These are phyloP conservation scores for Apiotrichum domesticum DNA, from an alignment of 1,284 basidiomycete genomes.

Conservation along the genomic window DNA sequence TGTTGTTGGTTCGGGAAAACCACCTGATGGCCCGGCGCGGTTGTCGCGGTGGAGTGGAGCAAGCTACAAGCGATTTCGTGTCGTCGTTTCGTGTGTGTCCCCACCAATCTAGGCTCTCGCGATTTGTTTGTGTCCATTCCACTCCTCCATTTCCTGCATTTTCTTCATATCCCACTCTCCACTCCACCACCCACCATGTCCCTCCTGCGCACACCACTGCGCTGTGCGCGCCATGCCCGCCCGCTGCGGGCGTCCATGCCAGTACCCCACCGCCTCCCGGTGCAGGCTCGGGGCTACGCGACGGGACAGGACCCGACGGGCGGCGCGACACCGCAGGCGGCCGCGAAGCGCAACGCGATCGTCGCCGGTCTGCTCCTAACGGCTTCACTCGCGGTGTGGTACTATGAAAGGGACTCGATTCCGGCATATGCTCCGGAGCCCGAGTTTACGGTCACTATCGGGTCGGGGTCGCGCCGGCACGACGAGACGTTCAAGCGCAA, in stretches of 20 bases:
- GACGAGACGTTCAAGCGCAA: slow-evolving; percentile 27
- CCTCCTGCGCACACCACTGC: neutral
- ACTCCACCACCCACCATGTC: neutral
- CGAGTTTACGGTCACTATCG: slow-evolving; percentile 14
- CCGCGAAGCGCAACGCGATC: slow-evolving; percentile 16
- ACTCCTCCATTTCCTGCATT: too few relatives aligned
- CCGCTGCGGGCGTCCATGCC: neutral
- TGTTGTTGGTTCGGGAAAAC: too few relatives aligned
- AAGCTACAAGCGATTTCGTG: too few relatives aligned
- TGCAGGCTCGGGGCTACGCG: neutral
- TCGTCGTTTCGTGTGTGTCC: too few relatives aligned
- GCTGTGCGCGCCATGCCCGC: neutral
- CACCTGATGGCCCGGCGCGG: too few relatives aligned
- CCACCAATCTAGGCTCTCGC: too few relatives aligned
- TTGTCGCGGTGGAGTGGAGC: too few relatives aligned
- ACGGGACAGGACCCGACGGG: neutral
- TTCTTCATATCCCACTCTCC: too few relatives aligned
- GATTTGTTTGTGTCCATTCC: too few relatives aligned
- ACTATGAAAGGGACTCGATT: slow-evolving; percentile 19
- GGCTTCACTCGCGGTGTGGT: slow-evolving; percentile 29
- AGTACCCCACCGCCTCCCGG: too few relatives aligned
- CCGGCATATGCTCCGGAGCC: neutral
- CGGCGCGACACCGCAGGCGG: neutral
- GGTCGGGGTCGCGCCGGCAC: slow-evolving; percentile 10
- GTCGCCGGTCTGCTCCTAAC: slow-evolving; percentile 25